Percentiles rank a stretch among this genome's conserved stretches.
Conservation (phyloP, 495 filamentous ascomycete genomes). For the Massariosphaeria phaeospora region DNA sequence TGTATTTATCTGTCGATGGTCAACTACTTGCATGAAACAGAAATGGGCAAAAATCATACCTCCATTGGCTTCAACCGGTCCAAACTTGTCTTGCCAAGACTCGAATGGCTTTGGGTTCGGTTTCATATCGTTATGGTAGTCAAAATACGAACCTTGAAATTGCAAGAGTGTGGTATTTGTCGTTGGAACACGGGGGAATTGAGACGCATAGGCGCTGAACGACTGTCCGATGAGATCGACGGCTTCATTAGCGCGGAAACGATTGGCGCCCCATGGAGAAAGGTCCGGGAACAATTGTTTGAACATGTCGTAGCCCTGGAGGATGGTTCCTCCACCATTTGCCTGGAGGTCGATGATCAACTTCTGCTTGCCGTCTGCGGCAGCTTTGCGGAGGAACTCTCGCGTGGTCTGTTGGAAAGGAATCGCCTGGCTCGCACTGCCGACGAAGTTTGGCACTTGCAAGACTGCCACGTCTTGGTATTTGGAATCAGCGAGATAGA, state of each 20-base stretch:
- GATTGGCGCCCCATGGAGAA: constrained; percentile 44
- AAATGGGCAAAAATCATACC: constrained; percentile 7
- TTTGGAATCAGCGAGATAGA: constrained; percentile 46
- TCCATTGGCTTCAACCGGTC: constrained; percentile 22
- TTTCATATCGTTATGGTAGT: constrained; percentile 26
- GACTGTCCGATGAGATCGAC: constrained; percentile 46
- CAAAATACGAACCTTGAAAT: constrained; percentile 18
- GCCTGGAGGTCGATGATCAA: constrained; percentile 39
- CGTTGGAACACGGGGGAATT: constrained; percentile 2
- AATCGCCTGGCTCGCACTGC: constrained; percentile 17
- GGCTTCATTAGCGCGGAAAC: constrained; percentile 45
- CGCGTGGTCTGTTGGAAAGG: constrained; percentile 42
- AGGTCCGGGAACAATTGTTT: constrained; percentile 42
- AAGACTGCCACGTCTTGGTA: constrained; percentile 47
- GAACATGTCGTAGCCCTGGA: constrained; percentile 44
- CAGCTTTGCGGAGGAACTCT: constrained; percentile 41
- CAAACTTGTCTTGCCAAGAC: constrained; percentile 32
- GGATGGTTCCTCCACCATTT: constrained; percentile 40
- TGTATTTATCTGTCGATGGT: constrained; percentile 26
- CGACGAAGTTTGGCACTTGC: constrained; percentile 35
- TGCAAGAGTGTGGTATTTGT: constrained; percentile 2
- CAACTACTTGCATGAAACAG: background rate
- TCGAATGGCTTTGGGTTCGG: constrained; percentile 19
- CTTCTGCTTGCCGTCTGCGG: constrained; percentile 38
- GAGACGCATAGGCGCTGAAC: constrained; percentile 35